These are phyloP conservation scores for Jatropha curcas DNA, from an alignment of 345 rosid genomes.

Conservation along the genomic window DNA sequence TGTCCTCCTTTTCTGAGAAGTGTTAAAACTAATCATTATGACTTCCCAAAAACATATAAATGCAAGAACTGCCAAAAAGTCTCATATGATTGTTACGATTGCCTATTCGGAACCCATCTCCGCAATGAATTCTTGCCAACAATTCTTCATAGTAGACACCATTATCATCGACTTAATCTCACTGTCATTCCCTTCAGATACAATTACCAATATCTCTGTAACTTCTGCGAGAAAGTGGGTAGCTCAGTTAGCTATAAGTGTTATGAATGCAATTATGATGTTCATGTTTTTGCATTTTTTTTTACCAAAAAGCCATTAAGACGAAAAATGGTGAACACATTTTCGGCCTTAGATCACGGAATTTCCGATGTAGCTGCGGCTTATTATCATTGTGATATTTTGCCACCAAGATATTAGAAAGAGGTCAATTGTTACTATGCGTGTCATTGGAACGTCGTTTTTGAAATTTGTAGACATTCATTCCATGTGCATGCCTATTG, in stretches of 20 bases:
- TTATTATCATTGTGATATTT: no score
- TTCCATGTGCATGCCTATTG: no score
- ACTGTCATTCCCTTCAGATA: background rate
- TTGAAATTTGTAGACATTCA: no score
- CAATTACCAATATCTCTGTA: background rate
- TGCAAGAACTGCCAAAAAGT: background rate
- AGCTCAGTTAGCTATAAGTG: background rate
- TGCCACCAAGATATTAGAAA: no score
- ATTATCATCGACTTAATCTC: background rate
- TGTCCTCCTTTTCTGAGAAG: background rate
- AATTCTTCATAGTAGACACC: background rate
- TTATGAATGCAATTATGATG: background rate
- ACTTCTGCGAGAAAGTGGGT: background rate
- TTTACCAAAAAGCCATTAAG: no score
- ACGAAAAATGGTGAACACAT: no score
- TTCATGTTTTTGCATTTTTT: no score
- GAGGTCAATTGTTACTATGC: no score
- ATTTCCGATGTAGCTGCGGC: no score
- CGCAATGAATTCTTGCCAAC: background rate
- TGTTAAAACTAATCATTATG: background rate
- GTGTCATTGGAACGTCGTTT: no score
- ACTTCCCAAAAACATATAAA: background rate
- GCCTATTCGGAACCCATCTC: background rate
- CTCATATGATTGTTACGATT: background rate
- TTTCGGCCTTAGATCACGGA: no score